Evolutionary conservation across 352 stramenopile species (phyloP).

Genomic region (Globisporangium nunn): DNA sequence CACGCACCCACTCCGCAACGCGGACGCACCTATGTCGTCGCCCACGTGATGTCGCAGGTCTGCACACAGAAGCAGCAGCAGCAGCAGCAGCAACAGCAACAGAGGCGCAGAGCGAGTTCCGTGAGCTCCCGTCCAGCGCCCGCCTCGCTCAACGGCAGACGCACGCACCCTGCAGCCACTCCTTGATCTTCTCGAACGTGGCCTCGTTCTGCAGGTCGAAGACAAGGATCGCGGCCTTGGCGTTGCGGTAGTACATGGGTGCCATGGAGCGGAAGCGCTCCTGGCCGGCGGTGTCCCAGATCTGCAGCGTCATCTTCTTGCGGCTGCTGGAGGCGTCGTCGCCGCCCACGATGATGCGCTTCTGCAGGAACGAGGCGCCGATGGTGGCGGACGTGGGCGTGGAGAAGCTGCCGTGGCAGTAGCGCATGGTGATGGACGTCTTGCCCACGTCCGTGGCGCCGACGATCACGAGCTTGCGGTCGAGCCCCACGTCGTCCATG

Average conservation of each 20-base stretch:
- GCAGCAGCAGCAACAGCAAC: too few species aligned
- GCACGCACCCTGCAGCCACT: conserved; percentile 68
- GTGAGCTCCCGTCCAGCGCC: neutral
- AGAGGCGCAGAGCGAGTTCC: neutral
- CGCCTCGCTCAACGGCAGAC: neutral
- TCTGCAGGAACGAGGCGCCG: conserved; percentile 84
- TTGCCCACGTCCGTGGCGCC: conserved; percentile 85
- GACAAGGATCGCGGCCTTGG: conserved; percentile 82
- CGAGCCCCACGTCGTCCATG: conserved; percentile 83
- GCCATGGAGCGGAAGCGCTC: conserved; percentile 84
- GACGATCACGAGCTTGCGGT: conserved; percentile 88
- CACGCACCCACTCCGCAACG: neutral
- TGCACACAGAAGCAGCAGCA: conserved; percentile 5
- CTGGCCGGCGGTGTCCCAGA: conserved; percentile 80
- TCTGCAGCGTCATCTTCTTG: conserved; percentile 84
- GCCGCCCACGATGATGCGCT: conserved; percentile 66
- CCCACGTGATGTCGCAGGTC: conserved; percentile 74
- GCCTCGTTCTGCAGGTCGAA: conserved; percentile 74
- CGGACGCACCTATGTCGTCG: conserved; percentile 46
- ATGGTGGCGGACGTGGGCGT: conserved; percentile 82
- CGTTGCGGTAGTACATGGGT: conserved; percentile 89
- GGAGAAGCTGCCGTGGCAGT: conserved; percentile 81
- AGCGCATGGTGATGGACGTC: conserved; percentile 86
- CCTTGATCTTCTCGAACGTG: conserved; percentile 83
- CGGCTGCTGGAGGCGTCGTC: conserved; percentile 19